Evolutionary conservation across 495 filamentous ascomycete species (phyloP).

Genomic region (Pseudomonodictys pantanalensis): DNA sequence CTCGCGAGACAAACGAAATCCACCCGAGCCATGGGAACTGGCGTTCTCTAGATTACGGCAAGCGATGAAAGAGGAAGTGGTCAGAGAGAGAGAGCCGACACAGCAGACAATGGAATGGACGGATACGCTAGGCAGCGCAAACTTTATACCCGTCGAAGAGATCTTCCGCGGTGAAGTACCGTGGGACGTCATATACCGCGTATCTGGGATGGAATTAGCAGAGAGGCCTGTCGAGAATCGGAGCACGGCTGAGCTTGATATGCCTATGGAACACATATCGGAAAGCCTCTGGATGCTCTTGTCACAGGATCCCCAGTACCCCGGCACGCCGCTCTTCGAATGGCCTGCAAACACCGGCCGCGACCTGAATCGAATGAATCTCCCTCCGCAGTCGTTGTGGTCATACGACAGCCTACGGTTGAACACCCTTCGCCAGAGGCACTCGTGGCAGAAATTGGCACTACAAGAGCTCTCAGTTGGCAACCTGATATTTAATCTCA

Average conservation of each 20-base stretch:
- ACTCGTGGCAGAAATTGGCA: conserved; percentile 36
- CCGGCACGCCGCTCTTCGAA: not conserved
- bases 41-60: conserved; percentile 52
- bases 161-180: conserved; percentile 1
- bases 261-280: not conserved
- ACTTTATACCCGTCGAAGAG: not conserved
- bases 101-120: not conserved
- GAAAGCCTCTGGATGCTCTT: conserved; percentile 19
- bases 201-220: conserved; percentile 6
- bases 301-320: conserved; percentile 17
- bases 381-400: conserved; percentile 40
- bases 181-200: conserved; percentile 6
- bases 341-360: conserved; percentile 39
- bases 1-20: conserved; percentile 58
- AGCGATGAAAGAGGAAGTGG: conserved; percentile 31
- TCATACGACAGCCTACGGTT: conserved; percentile 24
- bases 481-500: conserved; percentile 23
- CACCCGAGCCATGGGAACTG: conserved; percentile 61
- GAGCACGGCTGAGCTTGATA: not conserved
- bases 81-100: not conserved
- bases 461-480: conserved; percentile 32
- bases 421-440: conserved; percentile 18
- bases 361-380: conserved; percentile 15
- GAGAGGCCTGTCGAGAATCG: not conserved
- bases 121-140: not conserved